Base-by-base conservation (phyloP, 2,329 filamentous ascomycete genomes). In the Cercospora citrullina region DNA sequence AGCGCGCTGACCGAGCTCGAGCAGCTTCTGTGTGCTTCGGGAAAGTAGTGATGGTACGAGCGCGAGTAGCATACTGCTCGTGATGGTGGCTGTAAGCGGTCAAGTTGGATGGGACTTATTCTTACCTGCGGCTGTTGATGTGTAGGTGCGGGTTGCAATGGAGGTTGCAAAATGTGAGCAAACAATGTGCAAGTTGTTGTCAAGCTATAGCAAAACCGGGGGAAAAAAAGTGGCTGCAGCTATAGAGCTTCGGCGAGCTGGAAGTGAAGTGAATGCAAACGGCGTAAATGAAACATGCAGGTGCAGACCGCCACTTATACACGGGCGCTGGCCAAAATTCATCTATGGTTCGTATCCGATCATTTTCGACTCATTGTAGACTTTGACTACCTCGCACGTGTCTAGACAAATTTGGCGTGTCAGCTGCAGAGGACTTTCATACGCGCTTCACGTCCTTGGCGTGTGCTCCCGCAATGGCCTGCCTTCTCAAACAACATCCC, bases 361-460 rank as follows among this genome's bases (percentile, higher is more conserved):
- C n/a, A n/a, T n/a, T 10, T n/a, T 48, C 14, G 14, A 63, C 14
- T 18, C 14, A 12, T 33, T 39, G 33, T 31, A 26, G 23, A 55
- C 28, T 64, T 18, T 23, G n/a, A 12, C 21, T 26, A 58, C n/a
- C 10, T 18, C 16, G 28, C 23, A 64, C 53, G 26, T 10, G 16
- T 30, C 42, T 42, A 26, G 28, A 69, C 62, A 48, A 7, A 14
- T 21, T 26, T 31, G 28, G 30, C 65, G 68, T 69, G 65, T 64
- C 60, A 59, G 45, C 48, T 48, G 16, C 10, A 16, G 42, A 23
- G 3, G 36, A 28, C 42, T 65, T 39, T 42, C 48, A 51, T 31
- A 63, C 28, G 26, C 36, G 30, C 45, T 62, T 63, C 65, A 68
- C 68, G 60, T 12, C 5, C 68, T 70, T 68, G 68, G 66, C 68